Conservation (phyloP, 306 rosid genomes). For the Fagus sylvatica region DNA sequence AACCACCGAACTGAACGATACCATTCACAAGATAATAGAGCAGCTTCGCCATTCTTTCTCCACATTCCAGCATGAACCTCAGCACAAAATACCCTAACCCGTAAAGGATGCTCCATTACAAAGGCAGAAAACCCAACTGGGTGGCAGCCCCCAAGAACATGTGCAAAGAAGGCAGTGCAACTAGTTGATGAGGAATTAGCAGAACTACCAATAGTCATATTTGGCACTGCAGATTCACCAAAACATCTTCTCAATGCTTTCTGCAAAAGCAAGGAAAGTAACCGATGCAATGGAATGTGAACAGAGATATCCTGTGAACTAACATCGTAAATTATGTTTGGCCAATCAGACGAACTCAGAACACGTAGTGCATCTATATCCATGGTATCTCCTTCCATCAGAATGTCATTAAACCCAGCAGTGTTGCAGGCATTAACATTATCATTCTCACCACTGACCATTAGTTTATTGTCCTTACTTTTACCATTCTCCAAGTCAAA, state of each 20-base stretch:
- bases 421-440: slow-evolving; percentile 32
- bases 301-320: slow-evolving; percentile 82
- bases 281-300: slow-evolving; percentile 86
- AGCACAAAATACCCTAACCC: slow-evolving; percentile 93
- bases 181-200: slow-evolving; percentile 39
- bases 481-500: slow-evolving; percentile 34
- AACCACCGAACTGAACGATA: slow-evolving; percentile 87
- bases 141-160: slow-evolving; percentile 75
- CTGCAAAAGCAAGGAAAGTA: slow-evolving; percentile 82
- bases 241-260: slow-evolving; percentile 70
- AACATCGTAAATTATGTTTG: slow-evolving; percentile 77
- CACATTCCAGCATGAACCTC: slow-evolving; percentile 96
- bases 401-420: slow-evolving; percentile 39
- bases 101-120: slow-evolving; percentile 94
- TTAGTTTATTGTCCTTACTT: slow-evolving; percentile 39
- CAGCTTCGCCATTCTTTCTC: slow-evolving; percentile 91
- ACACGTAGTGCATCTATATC: slow-evolving; percentile 54
- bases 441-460: slow-evolving; percentile 39
- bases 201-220: slow-evolving; percentile 40
- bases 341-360: slow-evolving; percentile 82
- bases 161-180: slow-evolving; percentile 63
- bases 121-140: slow-evolving; percentile 90
- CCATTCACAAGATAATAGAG: slow-evolving; percentile 73
- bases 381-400: slow-evolving; percentile 63
- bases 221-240: slow-evolving; percentile 50